phyloP scores from a whole-genome alignment of 306 rosid species.

The Vicia faba region DNA sequence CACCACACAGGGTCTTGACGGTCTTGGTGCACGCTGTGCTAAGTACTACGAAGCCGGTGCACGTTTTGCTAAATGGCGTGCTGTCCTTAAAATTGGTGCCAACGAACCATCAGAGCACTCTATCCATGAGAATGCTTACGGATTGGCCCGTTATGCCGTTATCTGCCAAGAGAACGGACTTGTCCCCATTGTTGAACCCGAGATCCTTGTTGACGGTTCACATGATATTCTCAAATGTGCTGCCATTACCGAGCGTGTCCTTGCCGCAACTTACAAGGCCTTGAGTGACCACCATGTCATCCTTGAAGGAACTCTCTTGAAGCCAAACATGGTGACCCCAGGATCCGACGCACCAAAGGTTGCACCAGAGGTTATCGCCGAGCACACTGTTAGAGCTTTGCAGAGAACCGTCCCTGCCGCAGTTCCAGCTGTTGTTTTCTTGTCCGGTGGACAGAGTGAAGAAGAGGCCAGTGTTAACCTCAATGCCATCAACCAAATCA shows the following conservation, averaged over 20 bases:
- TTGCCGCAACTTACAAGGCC: slow-evolving; percentile 48
- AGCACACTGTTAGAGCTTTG: slow-evolving; percentile 47
- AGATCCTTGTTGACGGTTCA: slow-evolving; percentile 52
- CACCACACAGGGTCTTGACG: slow-evolving; percentile 53
- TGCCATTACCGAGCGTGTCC: slow-evolving; percentile 37
- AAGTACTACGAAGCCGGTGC: slow-evolving; percentile 51
- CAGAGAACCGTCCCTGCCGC: slow-evolving; percentile 47
- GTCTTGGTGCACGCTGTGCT: slow-evolving; percentile 40
- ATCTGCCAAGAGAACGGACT: slow-evolving; percentile 52
- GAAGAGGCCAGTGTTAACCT: slow-evolving; percentile 47
- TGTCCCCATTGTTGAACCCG: slow-evolving; percentile 52
- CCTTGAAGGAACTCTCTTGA: slow-evolving; percentile 49
- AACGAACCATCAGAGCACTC: slow-evolving; percentile 45
- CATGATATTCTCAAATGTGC: slow-evolving; percentile 50
- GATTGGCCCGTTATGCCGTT: slow-evolving; percentile 47
- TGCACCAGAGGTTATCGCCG: slow-evolving; percentile 42
- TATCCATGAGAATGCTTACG: slow-evolving; percentile 44
- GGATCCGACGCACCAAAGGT: slow-evolving; percentile 46
- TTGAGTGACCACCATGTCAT: slow-evolving; percentile 49
- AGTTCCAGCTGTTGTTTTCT: slow-evolving; percentile 48
- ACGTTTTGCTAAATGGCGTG: slow-evolving; percentile 51
- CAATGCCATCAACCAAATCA: slow-evolving; percentile 47
- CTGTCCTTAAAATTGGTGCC: slow-evolving; percentile 44
- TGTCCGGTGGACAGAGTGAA: slow-evolving; percentile 52
- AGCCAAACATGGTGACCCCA: slow-evolving; percentile 53